Conservation (phyloP, 805 yeast species). For the Cyberlindnera nakhonratchasimensis region DNA sequence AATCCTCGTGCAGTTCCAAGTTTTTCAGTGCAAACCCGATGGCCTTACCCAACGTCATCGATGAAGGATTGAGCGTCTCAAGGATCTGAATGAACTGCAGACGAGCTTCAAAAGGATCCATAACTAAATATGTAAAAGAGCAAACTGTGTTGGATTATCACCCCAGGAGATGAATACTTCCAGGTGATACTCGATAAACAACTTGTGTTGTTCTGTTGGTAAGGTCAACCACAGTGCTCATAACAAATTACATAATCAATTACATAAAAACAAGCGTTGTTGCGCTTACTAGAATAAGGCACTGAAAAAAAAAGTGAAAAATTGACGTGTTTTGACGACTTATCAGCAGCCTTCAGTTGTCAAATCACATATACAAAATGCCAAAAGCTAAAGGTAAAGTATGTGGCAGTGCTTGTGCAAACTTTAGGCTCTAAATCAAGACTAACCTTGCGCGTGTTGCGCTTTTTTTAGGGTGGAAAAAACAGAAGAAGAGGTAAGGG, state of each 20-base stretch:
- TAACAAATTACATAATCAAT: constrained; percentile 3
- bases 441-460: constrained; percentile 25
- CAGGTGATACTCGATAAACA: too few relatives aligned
- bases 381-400: constrained; percentile 68
- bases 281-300: too few relatives aligned
- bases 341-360: too few relatives aligned
- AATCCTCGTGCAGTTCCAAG: constrained; percentile 60
- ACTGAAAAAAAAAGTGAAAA: constrained; percentile 11
- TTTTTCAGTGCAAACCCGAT: constrained; percentile 46
- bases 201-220: too few relatives aligned
- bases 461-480: constrained; percentile 58
- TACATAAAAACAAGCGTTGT: too few relatives aligned
- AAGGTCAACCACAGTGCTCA: too few relatives aligned
- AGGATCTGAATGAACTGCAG: constrained; percentile 69
- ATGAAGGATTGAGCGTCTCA: constrained; percentile 61
- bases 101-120: constrained; percentile 90
- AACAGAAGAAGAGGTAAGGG: constrained; percentile 98
- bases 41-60: constrained; percentile 38
- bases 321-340: constrained; percentile 2
- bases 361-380: constrained; percentile 40
- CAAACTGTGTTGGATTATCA: not conserved
- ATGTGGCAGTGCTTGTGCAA: constrained; percentile 6
- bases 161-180: too few relatives aligned
- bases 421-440: not conserved
- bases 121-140: constrained; percentile 28